Conservation (phyloP, 2,329 filamentous ascomycete genomes). For the Nemania abortiva region DNA sequence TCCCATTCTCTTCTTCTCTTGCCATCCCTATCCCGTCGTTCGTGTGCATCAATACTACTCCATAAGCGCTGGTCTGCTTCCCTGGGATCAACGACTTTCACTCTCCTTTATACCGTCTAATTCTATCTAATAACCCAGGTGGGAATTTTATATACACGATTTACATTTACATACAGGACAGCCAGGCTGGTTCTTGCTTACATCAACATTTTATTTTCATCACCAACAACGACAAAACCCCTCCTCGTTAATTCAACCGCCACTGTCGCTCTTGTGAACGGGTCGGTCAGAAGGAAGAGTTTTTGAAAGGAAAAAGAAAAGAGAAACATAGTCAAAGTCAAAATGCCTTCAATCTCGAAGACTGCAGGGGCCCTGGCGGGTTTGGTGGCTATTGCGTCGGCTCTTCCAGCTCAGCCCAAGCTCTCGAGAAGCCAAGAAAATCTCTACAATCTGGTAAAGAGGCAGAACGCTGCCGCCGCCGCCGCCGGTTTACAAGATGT, state of each 20-base stretch:
- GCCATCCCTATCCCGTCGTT: slow-evolving; percentile 50
- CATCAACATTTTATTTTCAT: slow-evolving; percentile 26
- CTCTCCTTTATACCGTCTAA: slow-evolving; percentile 50
- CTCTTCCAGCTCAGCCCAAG: slow-evolving; percentile 60
- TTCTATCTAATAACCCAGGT: slow-evolving; percentile 53
- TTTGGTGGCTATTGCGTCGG: slow-evolving; percentile 60
- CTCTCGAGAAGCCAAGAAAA: slow-evolving; percentile 59
- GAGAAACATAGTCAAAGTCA: slow-evolving; percentile 44
- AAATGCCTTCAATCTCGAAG: slow-evolving; percentile 63
- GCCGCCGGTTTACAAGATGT: slow-evolving; percentile 63
- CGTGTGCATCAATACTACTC: slow-evolving; percentile 48
- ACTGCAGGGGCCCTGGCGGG: slow-evolving; percentile 56
- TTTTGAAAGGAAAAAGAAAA: slow-evolving; percentile 28
- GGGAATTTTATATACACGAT: slow-evolving; percentile 41
- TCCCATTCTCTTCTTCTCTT: slow-evolving; percentile 30
- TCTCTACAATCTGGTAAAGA: slow-evolving; percentile 62
- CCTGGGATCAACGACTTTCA: slow-evolving; percentile 53
- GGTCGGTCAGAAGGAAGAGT: slow-evolving; percentile 11
- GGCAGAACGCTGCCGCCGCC: slow-evolving; percentile 63
- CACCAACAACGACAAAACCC: slow-evolving; percentile 24
- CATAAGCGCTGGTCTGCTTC: slow-evolving; percentile 66
- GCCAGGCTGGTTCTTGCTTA: slow-evolving; percentile 57
- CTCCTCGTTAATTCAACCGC: slow-evolving; percentile 41
- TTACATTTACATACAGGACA: slow-evolving; percentile 47
- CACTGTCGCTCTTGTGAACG: slow-evolving; percentile 40